These are phyloP conservation scores for Acanthamoeba triangularis DNA, from an alignment of 208 protist species.

Conservation along the genomic window DNA sequence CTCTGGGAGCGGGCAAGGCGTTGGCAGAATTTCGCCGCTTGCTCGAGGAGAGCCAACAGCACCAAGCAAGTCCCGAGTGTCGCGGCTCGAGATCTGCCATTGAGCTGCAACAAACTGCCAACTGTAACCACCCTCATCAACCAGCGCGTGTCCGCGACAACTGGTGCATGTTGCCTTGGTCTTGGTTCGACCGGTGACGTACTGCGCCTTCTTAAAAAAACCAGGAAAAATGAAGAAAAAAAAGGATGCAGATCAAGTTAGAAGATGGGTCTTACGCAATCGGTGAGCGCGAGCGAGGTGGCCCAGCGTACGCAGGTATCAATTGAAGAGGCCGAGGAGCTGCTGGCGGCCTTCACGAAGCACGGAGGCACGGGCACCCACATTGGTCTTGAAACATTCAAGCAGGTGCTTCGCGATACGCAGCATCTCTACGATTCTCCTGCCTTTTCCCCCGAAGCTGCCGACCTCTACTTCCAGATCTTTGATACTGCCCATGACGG, in stretches of 20 bases:
- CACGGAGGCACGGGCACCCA: background rate
- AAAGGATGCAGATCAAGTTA: too few relatives aligned
- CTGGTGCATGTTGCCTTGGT: too few relatives aligned
- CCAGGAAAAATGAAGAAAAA: too few relatives aligned
- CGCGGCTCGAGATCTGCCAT: too few relatives aligned
- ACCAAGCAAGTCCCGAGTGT: too few relatives aligned
- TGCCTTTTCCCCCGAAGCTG: conserved; percentile 12
- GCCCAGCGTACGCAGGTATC: conserved; percentile 1
- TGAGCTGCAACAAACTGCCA: background rate
- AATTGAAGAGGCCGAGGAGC: conserved; percentile 45
- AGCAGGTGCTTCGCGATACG: background rate
- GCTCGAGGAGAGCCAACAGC: too few relatives aligned
- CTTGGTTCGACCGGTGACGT: background rate
- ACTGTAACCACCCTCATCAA: background rate
- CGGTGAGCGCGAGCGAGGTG: conserved; percentile 28
- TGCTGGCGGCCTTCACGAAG: conserved; percentile 18
- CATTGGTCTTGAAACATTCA: conserved; percentile 21
- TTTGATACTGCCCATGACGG: conserved; percentile 50
- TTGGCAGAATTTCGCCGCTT: too few relatives aligned
- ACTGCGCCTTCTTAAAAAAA: background rate
- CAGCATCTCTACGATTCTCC: conserved; percentile 54
- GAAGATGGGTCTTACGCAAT: background rate
- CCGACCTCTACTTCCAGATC: conserved; percentile 48
- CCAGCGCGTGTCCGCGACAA: too few relatives aligned
- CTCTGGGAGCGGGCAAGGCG: too few relatives aligned